Evolutionary conservation across 345 rosid genomes (phyloP), one percentile per base, ranked within the genome.

Genomic region (Camelina neglecta): DNA sequence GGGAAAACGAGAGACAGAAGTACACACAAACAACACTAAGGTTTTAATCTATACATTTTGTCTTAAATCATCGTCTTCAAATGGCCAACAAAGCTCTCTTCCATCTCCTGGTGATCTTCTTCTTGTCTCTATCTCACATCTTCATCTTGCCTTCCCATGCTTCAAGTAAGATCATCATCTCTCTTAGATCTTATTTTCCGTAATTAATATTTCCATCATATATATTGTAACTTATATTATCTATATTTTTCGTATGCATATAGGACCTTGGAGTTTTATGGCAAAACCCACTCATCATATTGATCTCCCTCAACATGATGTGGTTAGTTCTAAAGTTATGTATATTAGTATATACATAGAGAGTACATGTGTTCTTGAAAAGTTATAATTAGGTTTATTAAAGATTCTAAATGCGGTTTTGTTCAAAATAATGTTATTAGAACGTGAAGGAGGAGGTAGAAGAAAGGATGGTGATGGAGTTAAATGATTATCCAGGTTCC

Each of bases 401-500:
- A 26, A 18, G 18, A 58, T 20, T 11, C 5, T 38, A 1, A 16
- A 41, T 35, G 11, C 23, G 44, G 23, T 23, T 51, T 39, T 18
- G 21, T 1, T 15, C 20, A 8, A 47, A 38, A 67, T 33, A 24
- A 4, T 23, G 60, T 23, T 49, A 15, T 51, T 42, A 76, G 79
- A 70, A 21, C 26, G 31, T 61, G 54, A 78, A 71, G 62, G 57
- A 53, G 23, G 70, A 65, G 16, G 60, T 24, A 4, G 11, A 54
- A n/a, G 77, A 24, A 45, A 88, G 86, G 81, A 65, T 65, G 78
- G 41, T 2, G 5, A 54, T 81, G 76, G 86, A 87, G 72, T 38
- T 88, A 49, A 83, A 83, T 39, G 96, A 90, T 68, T 88, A 88
- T 75, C 93, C 90, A 5, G 93, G 93, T 23, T 80, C 90, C 0